Percentiles rank a stretch among this genome's conserved stretches.
Conservation (phyloP, 495 filamentous ascomycete species). For the Tuber calosporum region DNA sequence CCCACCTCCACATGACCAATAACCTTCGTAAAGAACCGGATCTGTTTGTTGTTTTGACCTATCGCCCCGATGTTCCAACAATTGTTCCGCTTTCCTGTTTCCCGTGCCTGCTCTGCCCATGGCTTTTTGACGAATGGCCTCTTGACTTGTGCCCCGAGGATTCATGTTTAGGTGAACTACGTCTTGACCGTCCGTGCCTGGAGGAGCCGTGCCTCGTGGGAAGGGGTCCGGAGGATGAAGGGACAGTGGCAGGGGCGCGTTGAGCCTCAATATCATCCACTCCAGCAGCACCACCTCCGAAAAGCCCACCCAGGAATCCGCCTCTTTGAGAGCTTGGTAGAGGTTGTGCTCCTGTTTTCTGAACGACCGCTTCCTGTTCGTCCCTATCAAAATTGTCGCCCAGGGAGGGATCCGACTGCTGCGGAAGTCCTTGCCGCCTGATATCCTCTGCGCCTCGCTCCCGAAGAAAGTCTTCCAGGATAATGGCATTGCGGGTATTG, state of each 20-base stretch:
- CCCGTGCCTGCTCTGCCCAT: neutral
- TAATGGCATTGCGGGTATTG: conserved; percentile 70
- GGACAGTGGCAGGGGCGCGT: neutral
- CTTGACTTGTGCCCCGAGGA: conserved; percentile 4
- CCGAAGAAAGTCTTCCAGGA: conserved; percentile 65
- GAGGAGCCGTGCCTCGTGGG: neutral
- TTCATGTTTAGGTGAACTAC: conserved; percentile 6
- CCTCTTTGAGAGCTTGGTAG: conserved; percentile 17
- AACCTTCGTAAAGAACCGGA: neutral
- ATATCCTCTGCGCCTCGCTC: conserved; percentile 51
- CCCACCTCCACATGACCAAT: conserved; percentile 3
- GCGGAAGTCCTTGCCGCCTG: conserved; percentile 42
- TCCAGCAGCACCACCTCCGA: conserved; percentile 11
- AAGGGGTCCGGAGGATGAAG: neutral
- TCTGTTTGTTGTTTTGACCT: neutral
- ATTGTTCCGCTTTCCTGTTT: conserved; percentile 10
- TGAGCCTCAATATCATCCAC: conserved; percentile 33
- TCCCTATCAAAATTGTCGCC: conserved; percentile 26
- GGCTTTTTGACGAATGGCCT: conserved; percentile 1
- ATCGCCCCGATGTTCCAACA: conserved; percentile 7
- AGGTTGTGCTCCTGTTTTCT: conserved; percentile 25
- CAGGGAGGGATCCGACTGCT: conserved; percentile 29
- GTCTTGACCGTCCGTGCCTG: neutral
- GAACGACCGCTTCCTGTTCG: conserved; percentile 13
- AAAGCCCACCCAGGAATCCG: conserved; percentile 12